Evolutionary conservation across 306 rosid genomes (phyloP).

Genomic region (Trifolium pratense): DNA sequence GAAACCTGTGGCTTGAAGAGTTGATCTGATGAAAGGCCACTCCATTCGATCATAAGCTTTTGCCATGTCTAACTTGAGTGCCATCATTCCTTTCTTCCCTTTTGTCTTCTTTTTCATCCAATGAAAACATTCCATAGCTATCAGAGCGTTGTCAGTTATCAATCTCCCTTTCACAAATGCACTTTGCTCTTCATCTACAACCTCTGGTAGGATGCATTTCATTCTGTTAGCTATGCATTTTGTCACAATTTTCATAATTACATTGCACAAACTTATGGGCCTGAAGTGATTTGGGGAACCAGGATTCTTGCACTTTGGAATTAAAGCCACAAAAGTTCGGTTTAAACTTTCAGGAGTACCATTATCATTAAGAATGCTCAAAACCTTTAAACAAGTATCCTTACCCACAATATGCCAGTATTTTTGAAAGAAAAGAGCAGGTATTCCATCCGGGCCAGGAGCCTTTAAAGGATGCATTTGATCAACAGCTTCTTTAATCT

Average conservation of each 20-base stretch:
- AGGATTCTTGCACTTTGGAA: not conserved
- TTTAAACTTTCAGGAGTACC: not conserved
- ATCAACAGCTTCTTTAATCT: not conserved
- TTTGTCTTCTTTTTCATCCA: not conserved
- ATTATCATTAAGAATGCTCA: too few species aligned
- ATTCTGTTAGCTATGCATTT: not conserved
- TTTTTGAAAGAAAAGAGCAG: not conserved
- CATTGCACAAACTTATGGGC: not conserved
- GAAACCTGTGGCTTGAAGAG: not conserved
- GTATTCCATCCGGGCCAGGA: not conserved
- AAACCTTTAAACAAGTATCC: fast-evolving
- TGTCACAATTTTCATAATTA: not conserved
- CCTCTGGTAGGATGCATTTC: not conserved
- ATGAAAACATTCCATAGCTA: not conserved
- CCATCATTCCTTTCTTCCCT: not conserved
- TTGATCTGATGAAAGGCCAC: not conserved
- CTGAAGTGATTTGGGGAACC: not conserved
- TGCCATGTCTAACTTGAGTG: not conserved
- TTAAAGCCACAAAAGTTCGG: not conserved
- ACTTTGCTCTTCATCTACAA: not conserved
- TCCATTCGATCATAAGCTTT: not conserved
- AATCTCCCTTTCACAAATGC: not conserved
- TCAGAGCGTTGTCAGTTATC: not conserved
- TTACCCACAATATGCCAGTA: not conserved
- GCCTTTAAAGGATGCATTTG: not conserved